Conservation (phyloP, 1,139 yeast genomes). For the Yamadazyma jaroonii region DNA sequence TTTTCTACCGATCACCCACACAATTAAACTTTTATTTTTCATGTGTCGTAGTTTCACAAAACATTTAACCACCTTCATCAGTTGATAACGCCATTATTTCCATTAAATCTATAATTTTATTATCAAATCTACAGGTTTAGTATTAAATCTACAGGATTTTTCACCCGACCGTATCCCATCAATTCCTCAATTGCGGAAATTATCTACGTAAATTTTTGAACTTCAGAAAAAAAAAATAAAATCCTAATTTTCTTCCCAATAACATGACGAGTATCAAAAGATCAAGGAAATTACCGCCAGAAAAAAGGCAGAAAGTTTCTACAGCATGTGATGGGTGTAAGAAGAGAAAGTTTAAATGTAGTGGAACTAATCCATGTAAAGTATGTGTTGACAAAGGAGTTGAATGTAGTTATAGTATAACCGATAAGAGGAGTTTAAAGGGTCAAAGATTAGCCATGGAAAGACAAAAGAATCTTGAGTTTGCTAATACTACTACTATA, state of each 20-base stretch:
- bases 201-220: no score
- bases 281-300: conserved; percentile 19
- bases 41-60: no score
- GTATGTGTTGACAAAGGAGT: conserved; percentile 23
- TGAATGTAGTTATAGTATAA: conserved; percentile 24
- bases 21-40: not conserved
- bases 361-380: conserved; percentile 27
- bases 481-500: not conserved
- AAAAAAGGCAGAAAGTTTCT: conserved; percentile 30
- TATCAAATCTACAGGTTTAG: no score
- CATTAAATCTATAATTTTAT: no score
- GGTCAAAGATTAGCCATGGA: conserved; percentile 22
- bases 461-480: not conserved
- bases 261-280: conserved; percentile 9
- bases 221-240: no score
- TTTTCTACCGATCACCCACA: not conserved
- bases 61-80: no score
- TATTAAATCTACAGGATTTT: no score
- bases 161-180: no score
- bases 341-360: conserved; percentile 34
- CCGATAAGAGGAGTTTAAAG: conserved; percentile 28
- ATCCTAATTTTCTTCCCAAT: no score
- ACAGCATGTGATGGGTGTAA: conserved; percentile 42
- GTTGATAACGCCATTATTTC: no score
- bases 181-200: no score